phyloP scores from a whole-genome alignment of 352 stramenopile species.

The Globisporangium splendens region DNA sequence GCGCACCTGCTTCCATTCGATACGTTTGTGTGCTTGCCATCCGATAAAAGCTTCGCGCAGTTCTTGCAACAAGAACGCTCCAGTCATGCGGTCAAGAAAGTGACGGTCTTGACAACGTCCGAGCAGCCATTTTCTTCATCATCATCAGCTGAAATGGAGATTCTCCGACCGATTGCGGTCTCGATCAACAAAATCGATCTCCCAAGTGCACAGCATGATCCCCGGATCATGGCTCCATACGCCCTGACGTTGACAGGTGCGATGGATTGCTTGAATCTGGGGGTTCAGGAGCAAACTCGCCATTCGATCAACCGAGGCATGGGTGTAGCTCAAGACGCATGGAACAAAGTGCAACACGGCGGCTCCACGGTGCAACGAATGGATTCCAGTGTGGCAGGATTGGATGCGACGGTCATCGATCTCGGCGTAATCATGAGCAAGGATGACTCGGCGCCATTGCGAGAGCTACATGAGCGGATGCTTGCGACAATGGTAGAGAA shows the following conservation, averaged over 20 bases:
- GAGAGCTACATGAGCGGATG: background rate
- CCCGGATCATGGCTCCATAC: slow-evolving; percentile 9
- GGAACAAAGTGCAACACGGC: background rate
- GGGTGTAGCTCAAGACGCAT: slow-evolving; percentile 1
- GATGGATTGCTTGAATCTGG: slow-evolving; percentile 14
- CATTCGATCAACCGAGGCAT: slow-evolving; percentile 9
- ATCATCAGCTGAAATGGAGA: background rate
- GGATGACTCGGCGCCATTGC: background rate
- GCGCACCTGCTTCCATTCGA: slow-evolving; percentile 20
- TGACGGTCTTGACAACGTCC: slow-evolving; percentile 26
- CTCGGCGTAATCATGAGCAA: slow-evolving; percentile 22
- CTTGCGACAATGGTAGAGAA: background rate
- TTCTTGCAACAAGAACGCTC: slow-evolving; percentile 1
- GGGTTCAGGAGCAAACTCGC: slow-evolving; percentile 13
- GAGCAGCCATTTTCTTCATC: slow-evolving; percentile 7
- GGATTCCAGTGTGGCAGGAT: slow-evolving; percentile 31
- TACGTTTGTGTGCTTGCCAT: slow-evolving; percentile 14
- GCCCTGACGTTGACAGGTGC: slow-evolving; percentile 8
- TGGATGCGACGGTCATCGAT: slow-evolving; percentile 23
- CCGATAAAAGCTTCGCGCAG: background rate
- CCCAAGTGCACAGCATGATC: slow-evolving; percentile 7
- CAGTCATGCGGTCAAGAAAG: slow-evolving; percentile 10
- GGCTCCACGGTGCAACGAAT: slow-evolving; percentile 19
- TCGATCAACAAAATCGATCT: slow-evolving; percentile 17
- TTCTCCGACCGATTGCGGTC: background rate